Evolutionary conservation across 169 alveolate genomes (phyloP), one percentile per base, ranked within the genome.

Genomic region (Cryptosporidium felis): DNA sequence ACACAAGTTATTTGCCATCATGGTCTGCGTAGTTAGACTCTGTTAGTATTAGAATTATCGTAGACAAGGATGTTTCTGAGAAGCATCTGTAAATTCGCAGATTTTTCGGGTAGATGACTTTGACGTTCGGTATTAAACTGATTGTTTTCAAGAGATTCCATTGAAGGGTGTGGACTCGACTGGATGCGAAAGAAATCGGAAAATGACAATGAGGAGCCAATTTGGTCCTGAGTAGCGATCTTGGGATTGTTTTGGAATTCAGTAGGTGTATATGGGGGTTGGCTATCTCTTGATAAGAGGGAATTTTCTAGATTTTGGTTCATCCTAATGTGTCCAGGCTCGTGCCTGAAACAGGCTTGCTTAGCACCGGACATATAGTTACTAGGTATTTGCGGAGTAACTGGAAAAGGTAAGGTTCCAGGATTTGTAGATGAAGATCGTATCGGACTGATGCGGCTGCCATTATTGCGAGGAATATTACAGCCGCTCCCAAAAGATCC

Each of bases 131-230:
- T 59, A 53, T 40, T 74, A 5, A 53, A 38, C 9, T 74, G 85
- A 38, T 21, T 74, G 26, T 74, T 49, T 42, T 74, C 85, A 34
- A 49, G 40, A 5, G 85, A 44, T 30, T 65, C 81, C 5, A 21
- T 14, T n/a, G 63, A 32, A 5, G 85, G 58, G 14, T 56, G 63
- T 23, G 85, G 85, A n/a, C 60, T 16, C 40, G 85, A 74, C 26
- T 74, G 85, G 26, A 74, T 74, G 18, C 67, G 10, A 38, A 74
- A 74, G 59, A 74, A 74, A 21, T 74, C 85, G 41, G 85, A 74
- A 53, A 74, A 74, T 26, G 60, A 26, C 2, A 44, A 42, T 6
- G 80, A 36, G 8, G 80, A 63, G 26, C 45, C n/a, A 44, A 14
- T 44, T 44, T 44, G n/a, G 32, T 28, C 32, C 18, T 36, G 18